Percentiles rank a stretch among this genome's conserved stretches.
These are phyloP conservation scores for Phytopythium kandeliae DNA, from an alignment of 352 stramenopile genomes.

Conservation along the genomic window DNA sequence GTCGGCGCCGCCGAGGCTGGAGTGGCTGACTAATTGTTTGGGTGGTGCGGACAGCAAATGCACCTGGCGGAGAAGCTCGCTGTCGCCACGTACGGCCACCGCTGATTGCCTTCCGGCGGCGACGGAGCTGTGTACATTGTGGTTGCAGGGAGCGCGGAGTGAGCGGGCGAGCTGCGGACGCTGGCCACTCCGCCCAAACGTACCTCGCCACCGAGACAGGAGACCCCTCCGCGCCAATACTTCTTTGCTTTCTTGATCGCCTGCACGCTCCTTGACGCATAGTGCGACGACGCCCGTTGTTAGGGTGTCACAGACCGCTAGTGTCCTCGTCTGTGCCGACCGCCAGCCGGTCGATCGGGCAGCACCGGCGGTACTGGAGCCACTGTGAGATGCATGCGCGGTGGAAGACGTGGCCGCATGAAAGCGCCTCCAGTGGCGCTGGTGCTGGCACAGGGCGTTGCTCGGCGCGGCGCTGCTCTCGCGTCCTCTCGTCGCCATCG, in stretches of 20 bases:
- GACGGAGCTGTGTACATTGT: neutral
- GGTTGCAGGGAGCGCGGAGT: neutral
- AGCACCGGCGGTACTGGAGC: constrained; percentile 24
- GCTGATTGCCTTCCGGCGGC: neutral
- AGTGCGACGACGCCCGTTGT: too few relatives aligned
- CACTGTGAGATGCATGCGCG: constrained; percentile 23
- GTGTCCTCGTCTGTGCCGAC: constrained; percentile 7
- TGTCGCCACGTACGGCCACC: constrained; percentile 31
- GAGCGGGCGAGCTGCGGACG: neutral
- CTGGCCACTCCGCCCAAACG: too few relatives aligned
- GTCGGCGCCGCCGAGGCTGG: neutral
- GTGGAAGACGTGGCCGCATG: constrained; percentile 40
- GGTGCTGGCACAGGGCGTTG: neutral
- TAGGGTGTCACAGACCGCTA: too few relatives aligned
- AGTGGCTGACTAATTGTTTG: constrained; percentile 1
- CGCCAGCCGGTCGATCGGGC: constrained; percentile 25
- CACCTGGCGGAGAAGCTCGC: constrained; percentile 69
- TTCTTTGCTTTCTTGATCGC: too few relatives aligned
- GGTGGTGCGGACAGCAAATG: constrained; percentile 36
- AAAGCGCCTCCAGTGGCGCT: constrained; percentile 12
- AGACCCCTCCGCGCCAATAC: too few relatives aligned
- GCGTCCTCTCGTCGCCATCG: neutral
- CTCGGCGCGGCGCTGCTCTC: neutral
- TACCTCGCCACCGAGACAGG: too few relatives aligned
- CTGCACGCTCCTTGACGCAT: too few relatives aligned